Percentiles rank a stretch among this genome's conserved stretches.
Conservation (phyloP, 768 basidiomycete species). For the Phaeotremella skinneri region DNA sequence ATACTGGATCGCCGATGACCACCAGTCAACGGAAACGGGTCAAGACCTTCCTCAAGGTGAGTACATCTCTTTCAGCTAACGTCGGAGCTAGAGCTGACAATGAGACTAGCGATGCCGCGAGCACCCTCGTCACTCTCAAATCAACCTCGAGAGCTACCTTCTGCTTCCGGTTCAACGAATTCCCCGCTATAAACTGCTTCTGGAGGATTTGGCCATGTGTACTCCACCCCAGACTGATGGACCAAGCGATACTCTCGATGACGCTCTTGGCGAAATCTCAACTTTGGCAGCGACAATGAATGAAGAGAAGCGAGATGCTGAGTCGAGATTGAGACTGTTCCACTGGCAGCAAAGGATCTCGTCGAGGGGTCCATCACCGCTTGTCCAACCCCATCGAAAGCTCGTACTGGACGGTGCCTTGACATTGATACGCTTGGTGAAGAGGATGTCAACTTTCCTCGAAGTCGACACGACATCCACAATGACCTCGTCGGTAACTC, state of each 20-base stretch:
- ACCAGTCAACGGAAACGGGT: slow-evolving; percentile 82
- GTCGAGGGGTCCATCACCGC: slow-evolving; percentile 90
- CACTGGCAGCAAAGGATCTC: slow-evolving; percentile 69
- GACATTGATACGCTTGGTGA: slow-evolving; percentile 81
- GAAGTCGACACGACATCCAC: slow-evolving; percentile 56
- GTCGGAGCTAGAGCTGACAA: background rate
- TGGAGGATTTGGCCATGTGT: slow-evolving; percentile 79
- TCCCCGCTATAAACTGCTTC: slow-evolving; percentile 88
- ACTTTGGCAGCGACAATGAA: slow-evolving; percentile 92
- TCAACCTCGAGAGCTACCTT: slow-evolving; percentile 89
- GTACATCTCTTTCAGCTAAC: slow-evolving; percentile 10
- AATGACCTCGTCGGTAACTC: background rate
- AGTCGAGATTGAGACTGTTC: slow-evolving; percentile 84
- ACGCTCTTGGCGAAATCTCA: slow-evolving; percentile 81
- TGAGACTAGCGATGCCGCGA: slow-evolving; percentile 62
- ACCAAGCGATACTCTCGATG: slow-evolving; percentile 73
- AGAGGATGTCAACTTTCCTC: slow-evolving; percentile 76
- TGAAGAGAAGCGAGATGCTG: slow-evolving; percentile 93
- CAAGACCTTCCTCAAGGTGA: slow-evolving; percentile 69
- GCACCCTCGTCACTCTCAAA: slow-evolving; percentile 85
- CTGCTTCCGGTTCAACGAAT: slow-evolving; percentile 93
- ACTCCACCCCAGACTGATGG: slow-evolving; percentile 77
- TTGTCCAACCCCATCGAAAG: slow-evolving; percentile 95
- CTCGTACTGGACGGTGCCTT: slow-evolving; percentile 90
- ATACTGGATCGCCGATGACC: slow-evolving; percentile 30